Evolutionary conservation across 306 rosid genomes (phyloP), one percentile per base, ranked within the genome.

Genomic region (Fragaria vesca): DNA sequence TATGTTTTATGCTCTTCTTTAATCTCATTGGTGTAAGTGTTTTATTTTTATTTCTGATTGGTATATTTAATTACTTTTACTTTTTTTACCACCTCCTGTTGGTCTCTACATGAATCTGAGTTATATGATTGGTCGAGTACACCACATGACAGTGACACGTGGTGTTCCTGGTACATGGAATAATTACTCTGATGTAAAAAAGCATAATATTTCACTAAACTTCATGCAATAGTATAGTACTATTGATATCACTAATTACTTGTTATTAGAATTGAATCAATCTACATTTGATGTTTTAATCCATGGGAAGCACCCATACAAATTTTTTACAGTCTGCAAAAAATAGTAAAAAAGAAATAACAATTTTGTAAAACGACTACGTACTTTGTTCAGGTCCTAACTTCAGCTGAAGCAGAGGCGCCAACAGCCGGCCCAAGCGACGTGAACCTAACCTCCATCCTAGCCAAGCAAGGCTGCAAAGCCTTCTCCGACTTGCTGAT

Each of bases 391-490:
- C 87, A 88, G 91, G 83, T 81, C 0, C 8, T 95, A 5, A 93
- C 89, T 36, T 95, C 99, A 18, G 83, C 91, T n/a, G 99, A 95
- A 17, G 99, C 99, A 0, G 99, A 95, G 75, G 97, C 99, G 0
- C 99, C 99, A 0, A 90, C 94, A 0, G 74, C 94, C 0, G 91
- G 85, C 0, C 99, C 99, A 15, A 80, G 88, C 71, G 79, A 65
- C 34, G 69, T 93, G 47, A 92, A 93, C 68, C 63, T 95, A 0
- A 95, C 96, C 34, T 40, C 84, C 1, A 87, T 88, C 17, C 78
- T 93, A 78, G 72, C 93, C 1, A 95, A 95, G 63, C 96, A 93
- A 84, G 97, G 99, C 24, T 95, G 99, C 88, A 85, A 93, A 69
- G 81, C 97, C 21, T 95, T 95, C 60, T 85, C 94, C 1, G 96